Percentiles rank a stretch among this genome's conserved stretches.
These are phyloP conservation scores for Ophiorrhiza pumila DNA, from an alignment of 257 asterid species.

Conservation along the genomic window DNA sequence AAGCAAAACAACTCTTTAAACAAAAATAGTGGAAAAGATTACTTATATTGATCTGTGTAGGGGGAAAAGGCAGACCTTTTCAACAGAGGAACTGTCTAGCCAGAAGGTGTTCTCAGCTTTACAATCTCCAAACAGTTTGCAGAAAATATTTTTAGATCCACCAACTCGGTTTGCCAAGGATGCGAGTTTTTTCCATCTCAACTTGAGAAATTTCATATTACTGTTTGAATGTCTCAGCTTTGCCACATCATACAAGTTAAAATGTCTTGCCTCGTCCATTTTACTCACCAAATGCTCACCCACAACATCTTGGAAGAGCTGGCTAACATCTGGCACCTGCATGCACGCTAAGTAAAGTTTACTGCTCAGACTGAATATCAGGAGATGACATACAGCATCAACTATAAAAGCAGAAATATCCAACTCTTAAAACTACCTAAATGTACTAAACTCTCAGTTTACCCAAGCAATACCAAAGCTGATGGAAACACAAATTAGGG, in stretches of 20 bases:
- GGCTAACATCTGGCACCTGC: conserved; percentile 71
- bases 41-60: background rate
- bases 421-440: background rate
- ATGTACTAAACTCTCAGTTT: background rate
- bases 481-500: background rate
- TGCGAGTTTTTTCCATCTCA: conserved; percentile 78
- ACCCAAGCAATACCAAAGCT: background rate
- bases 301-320: conserved; percentile 48
- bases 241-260: conserved; percentile 25
- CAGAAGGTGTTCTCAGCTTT: conserved; percentile 74
- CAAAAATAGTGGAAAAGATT: background rate
- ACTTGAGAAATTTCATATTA: conserved; percentile 45
- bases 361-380: conserved; percentile 71
- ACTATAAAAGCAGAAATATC: background rate
- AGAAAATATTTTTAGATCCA: conserved; percentile 70
- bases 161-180: conserved; percentile 61
- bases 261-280: conserved; percentile 35
- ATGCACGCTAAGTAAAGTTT: conserved; percentile 83
- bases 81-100: conserved; percentile 94
- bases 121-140: conserved; percentile 58
- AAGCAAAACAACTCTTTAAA: background rate
- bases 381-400: conserved; percentile 13
- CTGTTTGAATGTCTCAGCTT: conserved; percentile 36
- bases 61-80: conserved; percentile 57
- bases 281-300: conserved; percentile 44